Evolutionary conservation across 1,284 basidiomycete species (phyloP).

Genomic region (Sporisorium sorghi): DNA sequence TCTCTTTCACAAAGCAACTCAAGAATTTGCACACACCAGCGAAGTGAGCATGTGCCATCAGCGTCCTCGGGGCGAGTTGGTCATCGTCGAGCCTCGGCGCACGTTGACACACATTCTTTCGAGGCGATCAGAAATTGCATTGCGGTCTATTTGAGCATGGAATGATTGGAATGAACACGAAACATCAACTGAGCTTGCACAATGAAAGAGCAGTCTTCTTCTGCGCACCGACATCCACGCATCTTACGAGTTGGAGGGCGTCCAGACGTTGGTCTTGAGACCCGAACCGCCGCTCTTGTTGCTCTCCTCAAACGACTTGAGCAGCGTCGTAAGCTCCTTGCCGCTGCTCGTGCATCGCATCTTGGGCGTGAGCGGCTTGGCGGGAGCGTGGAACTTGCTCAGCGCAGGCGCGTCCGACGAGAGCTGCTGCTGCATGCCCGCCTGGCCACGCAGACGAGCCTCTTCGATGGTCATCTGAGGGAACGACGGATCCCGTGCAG

Average conservation of each 20-base stretch:
- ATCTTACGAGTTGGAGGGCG: slow-evolving; percentile 23
- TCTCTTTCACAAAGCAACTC: no score
- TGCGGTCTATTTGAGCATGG: neutral
- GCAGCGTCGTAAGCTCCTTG: slow-evolving; percentile 41
- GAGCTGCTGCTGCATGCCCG: slow-evolving; percentile 57
- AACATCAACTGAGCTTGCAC: no score
- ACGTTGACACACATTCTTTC: neutral
- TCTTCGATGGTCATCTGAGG: slow-evolving; percentile 59
- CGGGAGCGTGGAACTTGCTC: slow-evolving; percentile 56
- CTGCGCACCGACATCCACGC: neutral
- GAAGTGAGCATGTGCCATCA: no score
- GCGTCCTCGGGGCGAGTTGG: no score
- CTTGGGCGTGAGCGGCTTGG: slow-evolving; percentile 54
- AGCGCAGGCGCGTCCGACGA: slow-evolving; percentile 51
- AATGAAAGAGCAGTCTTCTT: no score
- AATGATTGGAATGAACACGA: neutral
- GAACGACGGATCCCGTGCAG: slow-evolving; percentile 25
- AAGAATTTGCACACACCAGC: no score
- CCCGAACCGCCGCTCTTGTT: slow-evolving; percentile 35
- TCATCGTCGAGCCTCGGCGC: no score
- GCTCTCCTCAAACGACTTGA: slow-evolving; percentile 51
- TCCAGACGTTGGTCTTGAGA: slow-evolving; percentile 54
- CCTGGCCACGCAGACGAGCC: slow-evolving; percentile 52
- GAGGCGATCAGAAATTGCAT: neutral
- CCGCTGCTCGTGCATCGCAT: slow-evolving; percentile 52